Conservation (phyloP, 257 asterid genomes). For the Forsythia viridissima region DNA sequence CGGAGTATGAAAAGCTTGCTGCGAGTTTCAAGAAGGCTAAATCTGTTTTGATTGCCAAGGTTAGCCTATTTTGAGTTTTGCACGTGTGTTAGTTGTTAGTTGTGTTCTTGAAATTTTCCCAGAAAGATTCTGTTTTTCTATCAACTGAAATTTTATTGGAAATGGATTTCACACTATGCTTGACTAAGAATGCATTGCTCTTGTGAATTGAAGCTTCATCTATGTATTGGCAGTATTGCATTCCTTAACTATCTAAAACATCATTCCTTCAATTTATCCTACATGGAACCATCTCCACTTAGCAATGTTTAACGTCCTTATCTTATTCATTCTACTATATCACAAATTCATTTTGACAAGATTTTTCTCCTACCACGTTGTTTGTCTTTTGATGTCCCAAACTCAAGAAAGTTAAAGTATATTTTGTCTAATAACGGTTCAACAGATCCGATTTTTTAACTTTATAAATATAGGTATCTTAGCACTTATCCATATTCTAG, state of each 20-base stretch:
- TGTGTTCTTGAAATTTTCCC: not conserved
- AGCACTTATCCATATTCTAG: not conserved
- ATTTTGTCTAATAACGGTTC: not conserved
- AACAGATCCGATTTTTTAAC: not conserved
- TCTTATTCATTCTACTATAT: no score
- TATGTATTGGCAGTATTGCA: not conserved
- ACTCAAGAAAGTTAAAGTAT: not conserved
- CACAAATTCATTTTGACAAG: not conserved
- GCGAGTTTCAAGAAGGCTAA: slow-evolving; percentile 92
- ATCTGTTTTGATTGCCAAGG: slow-evolving; percentile 91
- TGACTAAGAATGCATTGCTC: not conserved
- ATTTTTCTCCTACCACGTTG: not conserved
- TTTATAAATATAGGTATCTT: not conserved
- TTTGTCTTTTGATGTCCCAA: not conserved
- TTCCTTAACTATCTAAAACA: no score
- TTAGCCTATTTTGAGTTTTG: slow-evolving; percentile 27
- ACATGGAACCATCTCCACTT: not conserved
- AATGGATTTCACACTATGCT: not conserved
- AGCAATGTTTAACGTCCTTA: not conserved
- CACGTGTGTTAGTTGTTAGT: not conserved
- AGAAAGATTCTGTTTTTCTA: not conserved
- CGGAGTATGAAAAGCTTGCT: slow-evolving; percentile 87
- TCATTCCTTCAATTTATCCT: not conserved
- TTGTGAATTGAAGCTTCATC: not conserved
- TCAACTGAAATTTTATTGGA: not conserved